These are phyloP conservation scores for Pseudopithomyces maydicus DNA, from an alignment of 2,329 filamentous ascomycete species.

Conservation along the genomic window DNA sequence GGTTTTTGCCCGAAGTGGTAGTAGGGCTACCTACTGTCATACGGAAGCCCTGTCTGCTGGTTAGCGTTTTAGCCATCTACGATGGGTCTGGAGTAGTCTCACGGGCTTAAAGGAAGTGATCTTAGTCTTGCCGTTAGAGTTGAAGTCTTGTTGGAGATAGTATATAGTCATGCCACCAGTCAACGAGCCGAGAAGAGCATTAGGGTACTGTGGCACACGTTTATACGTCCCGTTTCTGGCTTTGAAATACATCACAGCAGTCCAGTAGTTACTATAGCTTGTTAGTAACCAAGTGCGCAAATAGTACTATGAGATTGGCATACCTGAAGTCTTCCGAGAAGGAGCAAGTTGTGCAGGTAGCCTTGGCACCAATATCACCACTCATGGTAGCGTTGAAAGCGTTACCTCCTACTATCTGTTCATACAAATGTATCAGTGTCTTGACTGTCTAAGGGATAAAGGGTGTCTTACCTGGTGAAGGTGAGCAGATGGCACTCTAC, in stretches of 20 bases:
- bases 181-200: constrained; percentile 27
- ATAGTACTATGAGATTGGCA: not conserved
- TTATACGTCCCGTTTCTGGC: constrained; percentile 36
- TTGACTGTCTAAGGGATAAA: constrained; percentile 5
- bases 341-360: constrained; percentile 26
- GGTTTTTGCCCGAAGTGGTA: constrained; percentile 22
- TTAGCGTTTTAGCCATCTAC: not conserved
- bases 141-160: constrained; percentile 43
- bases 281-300: not conserved
- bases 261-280: constrained; percentile 22
- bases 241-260: constrained; percentile 34
- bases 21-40: constrained; percentile 42
- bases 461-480: constrained; percentile 14
- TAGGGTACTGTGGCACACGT: constrained; percentile 30
- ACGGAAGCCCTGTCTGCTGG: constrained; percentile 30
- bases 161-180: constrained; percentile 40
- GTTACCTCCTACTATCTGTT: constrained; percentile 27
- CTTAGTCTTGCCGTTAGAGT: constrained; percentile 38
- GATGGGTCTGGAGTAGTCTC: not conserved
- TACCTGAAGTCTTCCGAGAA: constrained; percentile 25
- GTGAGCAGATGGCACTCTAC: constrained; percentile 23
- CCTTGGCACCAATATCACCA: constrained; percentile 30
- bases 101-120: constrained; percentile 30
- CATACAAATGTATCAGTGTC: not conserved
- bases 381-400: constrained; percentile 27